These are phyloP conservation scores for Fusarium ambrosium DNA, from an alignment of 2,329 filamentous ascomycete species.

Conservation along the genomic window DNA sequence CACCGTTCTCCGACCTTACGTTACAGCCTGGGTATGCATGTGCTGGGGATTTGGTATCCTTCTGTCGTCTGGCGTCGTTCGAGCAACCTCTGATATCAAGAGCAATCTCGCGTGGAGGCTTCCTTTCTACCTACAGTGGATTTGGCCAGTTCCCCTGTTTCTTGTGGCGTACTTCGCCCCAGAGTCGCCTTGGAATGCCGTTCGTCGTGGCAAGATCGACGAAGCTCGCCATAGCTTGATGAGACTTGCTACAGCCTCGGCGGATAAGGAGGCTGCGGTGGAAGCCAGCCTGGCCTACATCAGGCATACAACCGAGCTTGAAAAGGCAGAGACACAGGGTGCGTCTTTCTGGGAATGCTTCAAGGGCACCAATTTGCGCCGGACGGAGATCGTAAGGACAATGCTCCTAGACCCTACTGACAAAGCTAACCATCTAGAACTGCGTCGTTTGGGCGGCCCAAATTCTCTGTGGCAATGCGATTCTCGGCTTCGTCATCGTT, in stretches of 20 bases:
- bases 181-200: conserved; percentile 1
- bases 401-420: fast-evolving
- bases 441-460: neutral
- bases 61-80: conserved; percentile 54
- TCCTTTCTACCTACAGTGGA: conserved; percentile 53
- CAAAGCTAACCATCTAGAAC: neutral
- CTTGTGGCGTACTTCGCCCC: neutral
- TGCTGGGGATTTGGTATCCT: conserved; percentile 59
- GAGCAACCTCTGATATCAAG: conserved; percentile 48
- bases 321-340: neutral
- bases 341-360: conserved; percentile 2
- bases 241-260: conserved; percentile 1
- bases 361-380: neutral
- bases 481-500: neutral
- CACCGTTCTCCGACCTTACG: conserved; percentile 53
- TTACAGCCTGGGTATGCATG: conserved; percentile 58
- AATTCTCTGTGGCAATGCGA: neutral
- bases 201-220: neutral
- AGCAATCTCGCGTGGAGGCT: conserved; percentile 53
- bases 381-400: neutral
- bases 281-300: neutral
- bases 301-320: neutral
- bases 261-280: neutral
- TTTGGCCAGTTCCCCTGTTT: conserved; percentile 34
- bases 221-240: conserved; percentile 1